Base-by-base conservation (phyloP, 2,329 filamentous ascomycete genomes). In the Metarhizium humberi region DNA sequence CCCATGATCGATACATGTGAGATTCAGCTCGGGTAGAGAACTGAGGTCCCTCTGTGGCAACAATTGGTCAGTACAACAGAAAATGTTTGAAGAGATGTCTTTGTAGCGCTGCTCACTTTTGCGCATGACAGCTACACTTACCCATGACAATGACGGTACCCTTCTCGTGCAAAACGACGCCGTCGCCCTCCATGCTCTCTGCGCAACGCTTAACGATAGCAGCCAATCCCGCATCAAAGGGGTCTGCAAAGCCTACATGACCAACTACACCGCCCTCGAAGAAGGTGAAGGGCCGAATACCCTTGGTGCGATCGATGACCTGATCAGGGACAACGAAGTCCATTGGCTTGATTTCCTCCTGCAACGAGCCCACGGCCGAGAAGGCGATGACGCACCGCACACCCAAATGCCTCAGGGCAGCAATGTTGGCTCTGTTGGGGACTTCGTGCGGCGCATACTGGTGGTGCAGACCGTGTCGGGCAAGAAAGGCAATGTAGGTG, bases 251-350 rank as follows among this genome's bases (percentile, higher is more conserved):
- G 49, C 91, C 89, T 48, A 97, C 88, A 71, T 99, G 94, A 42
- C 89, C 90, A 16, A 99, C 94, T 61, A 96, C 83, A 34, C 94
- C 94, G 62, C 83, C 84, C 73, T 92, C 89, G 69, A 97, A 99
- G 77, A 96, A 99, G 30, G 94, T 97, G 71, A 92, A 96, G 2
- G 92, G 91, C 7, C 94, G 81, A 59, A 96, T 79, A 54, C 92
- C 94, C 81, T 96, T 97, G 62, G 92, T 97, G 59, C 92, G 89
- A 76, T 99, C 94, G 69, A 97, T 96, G 70, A 95, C 82, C 77
- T 99, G 94, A 73, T 96, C 91, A 0, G 92, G 94, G 13, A 99
- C 81, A 52, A 97, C 89, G 71, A 99, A 99, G 77, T 99, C 94
- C 74, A 94, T 87, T 47, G 94, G 94, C 74, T 88, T 90, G 71